Evolutionary conservation across 345 rosid genomes (phyloP), one percentile per base, ranked within the genome.

Genomic region (Hevea brasiliensis): DNA sequence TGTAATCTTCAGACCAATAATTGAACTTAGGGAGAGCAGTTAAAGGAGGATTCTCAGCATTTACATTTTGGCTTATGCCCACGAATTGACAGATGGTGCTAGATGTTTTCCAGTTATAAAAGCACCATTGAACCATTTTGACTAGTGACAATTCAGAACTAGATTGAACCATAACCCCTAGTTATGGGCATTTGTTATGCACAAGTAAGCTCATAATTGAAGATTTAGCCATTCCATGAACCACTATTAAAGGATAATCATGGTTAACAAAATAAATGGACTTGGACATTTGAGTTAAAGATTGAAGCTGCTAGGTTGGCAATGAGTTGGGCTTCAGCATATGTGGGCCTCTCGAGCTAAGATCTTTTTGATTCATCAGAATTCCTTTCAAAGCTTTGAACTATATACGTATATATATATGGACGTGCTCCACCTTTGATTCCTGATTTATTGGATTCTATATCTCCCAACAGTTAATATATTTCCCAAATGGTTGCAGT

Each of bases 41-140:
- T 68, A 5, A 29, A 32, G 41, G 11, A 32, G 18, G 23, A 18
- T 48, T 13, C 24, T 51, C 27, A 1, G 67, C 56, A 65, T 63
- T 53, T 15, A 40, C 23, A 54, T 56, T 48, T n/a, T 13, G 3
- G 32, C 60, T 72, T 13, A 51, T 61, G 35, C 63, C 65, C 74
- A 73, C 68, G 61, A 72, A 66, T 70, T 65, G 84, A 75, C 72
- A 55, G 72, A 65, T 68, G 74, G 42, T 29, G 42, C 47, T 15
- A 9, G 32, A 70, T 56, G 41, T 71, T 40, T 51, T 61, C 32
- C 50, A 18, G 18, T 35, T 23, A 50, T 20, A 40, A 75, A 68
- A 26, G 58, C 62, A 68, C 8, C 57, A 23, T 1, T 65, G 75
- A 70, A 68, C 69, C 70, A 47, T 47, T 57, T 64, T 27, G 47